Base-by-base conservation (phyloP, 345 rosid species). In the Microcos paniculata region DNA sequence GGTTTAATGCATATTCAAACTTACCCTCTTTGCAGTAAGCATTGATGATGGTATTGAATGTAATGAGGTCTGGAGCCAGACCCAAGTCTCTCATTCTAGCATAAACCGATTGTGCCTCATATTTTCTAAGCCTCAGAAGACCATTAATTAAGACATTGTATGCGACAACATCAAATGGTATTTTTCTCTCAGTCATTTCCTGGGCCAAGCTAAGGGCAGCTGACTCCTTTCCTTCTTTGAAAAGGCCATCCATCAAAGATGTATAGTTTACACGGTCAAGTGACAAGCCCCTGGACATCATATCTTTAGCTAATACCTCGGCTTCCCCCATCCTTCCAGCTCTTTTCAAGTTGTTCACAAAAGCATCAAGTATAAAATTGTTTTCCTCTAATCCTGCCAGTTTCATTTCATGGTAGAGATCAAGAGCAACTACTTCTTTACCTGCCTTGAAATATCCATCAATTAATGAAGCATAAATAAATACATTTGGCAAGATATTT, bases 161-260 rank as follows among this genome's bases (percentile, higher is more conserved):
- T 33, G 92, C 88, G 78, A 91, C 88, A 78, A 86, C 88, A 83
- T 95, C 98, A 75, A 94, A 85, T 18, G 84, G 82, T 68, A 87
- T 84, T 66, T 80, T 81, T 74, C 85, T 89, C 83, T 86, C 81
- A 16, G 68, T 81, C 99, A 93, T 90, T 82, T 89, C 91, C 81
- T 90, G 89, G 58, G 87, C 92, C 77, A 90, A 81, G 62, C 69
- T 75, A n/a, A 90, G 80, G 62, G 96, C 99, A 82, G 84, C 88
- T 4, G 87, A 84, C 76, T 89, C 96, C 24, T 85, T 86, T 72
- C 96, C 92, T 35, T 59, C 87, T 86, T 88, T 95, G 78, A 93
- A 93, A 84, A 89, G 87, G 57, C 90, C 92, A 83, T 95, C 99
- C 90, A 91, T 93, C 31, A 91, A 74, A 83, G 98, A 91, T 15